Evolutionary conservation across 441 rosid genomes (phyloP).

Genomic region (Euphorbia celastroides): DNA sequence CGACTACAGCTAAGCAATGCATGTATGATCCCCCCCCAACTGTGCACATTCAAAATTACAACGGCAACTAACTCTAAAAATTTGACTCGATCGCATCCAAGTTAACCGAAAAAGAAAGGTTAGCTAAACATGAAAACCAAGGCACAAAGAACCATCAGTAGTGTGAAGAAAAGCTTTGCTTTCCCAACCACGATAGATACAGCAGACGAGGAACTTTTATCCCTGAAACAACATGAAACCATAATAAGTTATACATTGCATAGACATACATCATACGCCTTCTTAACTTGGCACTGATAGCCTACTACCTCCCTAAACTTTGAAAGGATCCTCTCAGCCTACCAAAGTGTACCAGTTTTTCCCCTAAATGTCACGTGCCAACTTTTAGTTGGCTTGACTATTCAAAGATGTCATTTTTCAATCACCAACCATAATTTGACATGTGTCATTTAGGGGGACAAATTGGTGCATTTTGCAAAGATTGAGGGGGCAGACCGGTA

Average conservation of each 20-base stretch:
- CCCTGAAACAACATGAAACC: constrained; percentile 38
- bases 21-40: background rate
- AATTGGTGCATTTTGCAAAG: no score
- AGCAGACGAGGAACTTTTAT: constrained; percentile 32
- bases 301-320: no score
- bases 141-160: constrained; percentile 27
- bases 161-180: constrained; percentile 27
- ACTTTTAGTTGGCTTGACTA: no score
- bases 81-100: background rate
- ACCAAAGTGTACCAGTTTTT: no score
- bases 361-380: no score
- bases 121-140: constrained; percentile 23
- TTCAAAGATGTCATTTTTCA: no score
- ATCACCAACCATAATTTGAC: no score
- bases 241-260: constrained; percentile 7
- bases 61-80: background rate
- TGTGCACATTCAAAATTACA: constrained; percentile 1
- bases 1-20: constrained; percentile 10
- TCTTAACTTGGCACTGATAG: no score
- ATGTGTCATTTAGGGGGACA: no score
- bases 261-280: no score
- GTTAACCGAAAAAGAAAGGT: background rate
- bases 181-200: constrained; percentile 27
- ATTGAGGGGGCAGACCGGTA: no score
- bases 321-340: no score